A percentile compares a stretch with the other conserved stretches of the same genome.
Evolutionary conservation across 441 rosid species (phyloP).

Genomic region (Mallotus japonicus): DNA sequence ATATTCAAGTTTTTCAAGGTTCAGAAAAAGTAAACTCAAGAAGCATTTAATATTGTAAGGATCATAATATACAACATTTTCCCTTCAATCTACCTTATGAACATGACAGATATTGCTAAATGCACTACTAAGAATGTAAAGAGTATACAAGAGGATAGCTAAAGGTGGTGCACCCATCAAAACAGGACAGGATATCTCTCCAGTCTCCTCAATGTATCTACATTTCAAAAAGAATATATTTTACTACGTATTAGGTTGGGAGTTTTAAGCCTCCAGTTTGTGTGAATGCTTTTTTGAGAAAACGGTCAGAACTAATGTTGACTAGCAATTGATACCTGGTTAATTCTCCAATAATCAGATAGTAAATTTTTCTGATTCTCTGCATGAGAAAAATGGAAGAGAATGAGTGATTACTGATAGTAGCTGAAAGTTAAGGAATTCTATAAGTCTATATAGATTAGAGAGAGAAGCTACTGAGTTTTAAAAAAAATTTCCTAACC

Average conservation of each 20-base stretch:
- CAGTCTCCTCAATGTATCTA: background rate
- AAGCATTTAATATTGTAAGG: too few species aligned
- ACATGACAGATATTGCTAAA: background rate
- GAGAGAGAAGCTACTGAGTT: slow-evolving; percentile 7
- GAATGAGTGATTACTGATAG: background rate
- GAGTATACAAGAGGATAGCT: background rate
- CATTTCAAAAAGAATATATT: background rate
- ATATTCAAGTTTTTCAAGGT: too few species aligned
- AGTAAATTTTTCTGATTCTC: slow-evolving; percentile 90
- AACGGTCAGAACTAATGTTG: background rate
- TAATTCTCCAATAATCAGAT: slow-evolving; percentile 81
- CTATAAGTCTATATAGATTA: background rate
- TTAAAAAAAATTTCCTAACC: slow-evolving; percentile 39
- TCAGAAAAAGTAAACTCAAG: too few species aligned
- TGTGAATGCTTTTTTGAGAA: too few species aligned
- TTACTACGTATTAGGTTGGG: background rate
- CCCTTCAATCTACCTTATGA: background rate
- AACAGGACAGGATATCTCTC: background rate
- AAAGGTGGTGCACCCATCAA: background rate
- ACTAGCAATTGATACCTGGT: slow-evolving; percentile 50
- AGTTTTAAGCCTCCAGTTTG: background rate
- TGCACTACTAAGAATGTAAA: background rate
- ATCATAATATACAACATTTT: background rate
- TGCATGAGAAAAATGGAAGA: slow-evolving; percentile 27
- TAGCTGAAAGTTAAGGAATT: background rate